These are phyloP conservation scores for Naganishia onofrii DNA, from an alignment of 768 basidiomycete species.

Conservation along the genomic window DNA sequence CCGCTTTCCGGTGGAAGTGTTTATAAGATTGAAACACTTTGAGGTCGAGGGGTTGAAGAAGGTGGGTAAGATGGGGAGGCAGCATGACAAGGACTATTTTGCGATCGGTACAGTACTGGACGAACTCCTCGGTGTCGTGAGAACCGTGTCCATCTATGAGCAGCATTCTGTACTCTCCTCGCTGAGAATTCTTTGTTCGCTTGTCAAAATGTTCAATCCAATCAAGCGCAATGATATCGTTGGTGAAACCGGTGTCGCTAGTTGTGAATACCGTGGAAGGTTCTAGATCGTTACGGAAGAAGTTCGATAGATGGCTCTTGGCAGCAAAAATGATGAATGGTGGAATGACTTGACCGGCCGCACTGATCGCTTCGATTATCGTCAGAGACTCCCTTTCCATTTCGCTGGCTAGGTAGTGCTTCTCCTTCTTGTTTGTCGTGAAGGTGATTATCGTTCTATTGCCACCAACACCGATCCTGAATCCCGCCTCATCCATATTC, in stretches of 20 bases:
- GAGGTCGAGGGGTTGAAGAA: neutral
- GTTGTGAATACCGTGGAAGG: neutral
- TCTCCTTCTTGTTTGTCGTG: neutral
- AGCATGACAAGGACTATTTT: neutral
- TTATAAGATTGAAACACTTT: neutral
- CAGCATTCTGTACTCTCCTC: neutral
- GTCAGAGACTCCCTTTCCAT: neutral
- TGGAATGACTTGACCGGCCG: neutral
- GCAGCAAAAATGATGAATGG: neutral
- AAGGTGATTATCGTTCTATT: neutral
- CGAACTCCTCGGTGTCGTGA: neutral
- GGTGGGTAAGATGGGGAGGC: neutral
- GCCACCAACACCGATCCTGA: neutral
- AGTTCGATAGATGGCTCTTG: neutral
- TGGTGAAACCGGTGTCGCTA: neutral
- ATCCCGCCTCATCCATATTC: neutral
- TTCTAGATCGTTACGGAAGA: constrained; percentile 5
- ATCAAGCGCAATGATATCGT: neutral
- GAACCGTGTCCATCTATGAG: neutral
- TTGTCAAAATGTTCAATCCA: constrained; percentile 6
- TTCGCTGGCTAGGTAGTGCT: neutral
- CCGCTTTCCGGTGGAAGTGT: neutral
- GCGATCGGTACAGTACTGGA: neutral
- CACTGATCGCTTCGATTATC: neutral
- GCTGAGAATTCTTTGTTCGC: neutral